phyloP scores from a whole-genome alignment of 208 protist genomes.

The Wallacemonas sp. region DNA sequence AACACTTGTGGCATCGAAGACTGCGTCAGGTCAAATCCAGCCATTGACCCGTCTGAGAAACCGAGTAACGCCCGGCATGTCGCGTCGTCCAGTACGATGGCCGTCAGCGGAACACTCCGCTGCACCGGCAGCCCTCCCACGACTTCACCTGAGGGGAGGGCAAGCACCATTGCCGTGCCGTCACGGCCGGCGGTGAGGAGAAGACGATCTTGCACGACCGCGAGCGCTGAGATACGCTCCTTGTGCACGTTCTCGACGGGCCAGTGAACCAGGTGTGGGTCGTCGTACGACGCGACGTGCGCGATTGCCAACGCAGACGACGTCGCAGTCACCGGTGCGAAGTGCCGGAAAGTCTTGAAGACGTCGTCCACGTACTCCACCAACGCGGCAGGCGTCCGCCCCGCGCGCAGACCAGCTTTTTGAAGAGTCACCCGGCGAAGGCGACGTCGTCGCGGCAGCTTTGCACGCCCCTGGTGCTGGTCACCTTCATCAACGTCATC shows the following conservation, averaged over 20 bases:
- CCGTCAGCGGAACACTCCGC: constrained; percentile 41
- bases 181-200: constrained; percentile 60
- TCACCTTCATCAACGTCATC: not conserved
- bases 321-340: not conserved
- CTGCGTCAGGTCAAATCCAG: constrained; percentile 36
- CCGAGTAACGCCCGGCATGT: constrained; percentile 33
- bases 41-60: constrained; percentile 46
- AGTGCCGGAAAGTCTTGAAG: not conserved
- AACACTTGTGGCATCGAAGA: constrained; percentile 25
- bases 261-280: constrained; percentile 31
- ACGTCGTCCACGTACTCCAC: not conserved
- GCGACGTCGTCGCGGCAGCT: not conserved
- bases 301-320: not conserved
- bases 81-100: constrained; percentile 42
- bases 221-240: constrained; percentile 42
- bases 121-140: constrained; percentile 28
- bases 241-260: constrained; percentile 54
- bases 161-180: constrained; percentile 61
- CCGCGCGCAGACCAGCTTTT: not conserved
- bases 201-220: constrained; percentile 53
- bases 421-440: not conserved
- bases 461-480: constrained; percentile 1
- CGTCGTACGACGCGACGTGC: constrained; percentile 15
- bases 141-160: constrained; percentile 52
- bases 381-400: not conserved